Conservation (phyloP, 176 grass and related monocot species). For the Triticum timopheevii region DNA sequence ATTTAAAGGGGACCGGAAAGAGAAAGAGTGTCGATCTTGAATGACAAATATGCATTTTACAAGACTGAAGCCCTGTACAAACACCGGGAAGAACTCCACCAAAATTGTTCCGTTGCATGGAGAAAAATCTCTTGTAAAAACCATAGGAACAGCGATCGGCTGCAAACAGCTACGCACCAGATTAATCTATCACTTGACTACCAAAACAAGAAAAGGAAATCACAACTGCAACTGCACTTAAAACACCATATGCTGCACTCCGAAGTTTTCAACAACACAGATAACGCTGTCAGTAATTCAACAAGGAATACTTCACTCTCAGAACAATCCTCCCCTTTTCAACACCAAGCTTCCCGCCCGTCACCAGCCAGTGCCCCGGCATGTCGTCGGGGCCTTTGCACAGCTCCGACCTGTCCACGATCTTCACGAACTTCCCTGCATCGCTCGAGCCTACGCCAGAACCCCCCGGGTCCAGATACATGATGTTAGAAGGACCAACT, state of each 20-base stretch:
- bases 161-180: conserved; percentile 6
- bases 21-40: not conserved
- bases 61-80: not conserved
- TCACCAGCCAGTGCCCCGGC: conserved; percentile 76
- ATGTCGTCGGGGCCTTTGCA: conserved; percentile 55
- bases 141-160: not conserved
- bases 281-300: conserved; percentile 46
- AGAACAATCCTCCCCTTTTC: conserved; percentile 62
- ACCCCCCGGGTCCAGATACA: conserved; percentile 7
- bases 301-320: conserved; percentile 69
- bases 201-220: not conserved
- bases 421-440: conserved; percentile 34
- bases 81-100: not conserved
- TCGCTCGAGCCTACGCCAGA: conserved; percentile 31
- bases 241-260: not conserved
- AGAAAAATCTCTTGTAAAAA: not conserved
- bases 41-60: not conserved
- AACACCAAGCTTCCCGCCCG: conserved; percentile 58
- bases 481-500: not conserved
- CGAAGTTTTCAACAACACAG: not conserved
- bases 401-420: conserved; percentile 68
- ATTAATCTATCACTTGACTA: not conserved
- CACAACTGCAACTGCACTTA: not conserved
- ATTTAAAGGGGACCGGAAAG: too few relatives aligned
- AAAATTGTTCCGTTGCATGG: not conserved